Conservation (phyloP, 345 rosid species). For the Anastatica hierochuntica region DNA sequence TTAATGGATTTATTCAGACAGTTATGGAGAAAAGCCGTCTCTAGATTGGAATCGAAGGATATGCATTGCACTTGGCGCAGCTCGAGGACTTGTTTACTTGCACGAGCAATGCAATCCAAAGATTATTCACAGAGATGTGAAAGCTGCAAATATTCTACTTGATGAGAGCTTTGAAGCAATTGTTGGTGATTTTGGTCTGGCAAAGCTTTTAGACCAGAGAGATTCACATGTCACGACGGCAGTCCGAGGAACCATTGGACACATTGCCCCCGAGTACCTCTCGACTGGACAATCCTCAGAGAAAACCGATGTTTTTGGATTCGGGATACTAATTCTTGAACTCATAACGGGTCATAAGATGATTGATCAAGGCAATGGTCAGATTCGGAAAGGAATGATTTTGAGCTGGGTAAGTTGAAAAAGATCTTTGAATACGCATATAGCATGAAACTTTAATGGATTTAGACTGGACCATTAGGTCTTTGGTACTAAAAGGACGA, state of each 20-base stretch:
- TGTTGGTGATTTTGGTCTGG: slow-evolving; percentile 93
- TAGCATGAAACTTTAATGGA: neutral
- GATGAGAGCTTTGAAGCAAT: slow-evolving; percentile 91
- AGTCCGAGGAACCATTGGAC: slow-evolving; percentile 91
- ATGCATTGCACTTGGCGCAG: slow-evolving; percentile 62
- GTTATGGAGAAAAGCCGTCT: slow-evolving; percentile 49
- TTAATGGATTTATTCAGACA: slow-evolving; percentile 10
- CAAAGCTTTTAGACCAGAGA: slow-evolving; percentile 69
- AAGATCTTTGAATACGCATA: neutral
- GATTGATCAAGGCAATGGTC: slow-evolving; percentile 78
- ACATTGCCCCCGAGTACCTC: slow-evolving; percentile 94
- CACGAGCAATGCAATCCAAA: slow-evolving; percentile 95
- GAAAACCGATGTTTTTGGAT: slow-evolving; percentile 92
- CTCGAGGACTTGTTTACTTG: slow-evolving; percentile 87
- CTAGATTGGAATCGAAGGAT: slow-evolving; percentile 80
- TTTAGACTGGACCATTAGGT: neutral
- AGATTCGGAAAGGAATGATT: slow-evolving; percentile 80
- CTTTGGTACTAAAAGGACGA: neutral
- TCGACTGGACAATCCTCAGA: slow-evolving; percentile 96
- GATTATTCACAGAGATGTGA: slow-evolving; percentile 91
- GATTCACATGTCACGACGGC: slow-evolving; percentile 96
- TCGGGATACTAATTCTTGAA: slow-evolving; percentile 86
- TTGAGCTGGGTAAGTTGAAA: slow-evolving; percentile 57
- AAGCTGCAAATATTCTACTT: slow-evolving; percentile 89
- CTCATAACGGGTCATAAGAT: slow-evolving; percentile 91